Conservation (phyloP, 306 rosid species). For the Herpetospermum pedunculosum region DNA sequence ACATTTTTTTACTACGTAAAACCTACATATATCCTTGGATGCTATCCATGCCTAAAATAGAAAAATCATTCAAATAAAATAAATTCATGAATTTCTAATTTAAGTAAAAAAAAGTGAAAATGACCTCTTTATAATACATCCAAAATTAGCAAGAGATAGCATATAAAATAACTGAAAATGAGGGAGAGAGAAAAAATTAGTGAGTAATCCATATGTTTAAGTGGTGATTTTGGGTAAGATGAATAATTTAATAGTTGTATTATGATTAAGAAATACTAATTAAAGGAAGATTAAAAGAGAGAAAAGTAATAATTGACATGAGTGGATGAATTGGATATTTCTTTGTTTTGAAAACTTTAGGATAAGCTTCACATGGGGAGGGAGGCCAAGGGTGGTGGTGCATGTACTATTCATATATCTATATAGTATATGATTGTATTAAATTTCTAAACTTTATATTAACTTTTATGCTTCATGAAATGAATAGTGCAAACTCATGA, state of each 20-base stretch:
- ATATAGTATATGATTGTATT: not conserved
- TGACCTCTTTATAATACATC: not conserved
- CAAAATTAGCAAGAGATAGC: not conserved
- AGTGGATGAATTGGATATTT: conserved; percentile 1
- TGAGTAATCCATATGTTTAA: not conserved
- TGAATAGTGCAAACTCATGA: not conserved
- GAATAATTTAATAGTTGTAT: not conserved
- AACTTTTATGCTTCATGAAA: not conserved
- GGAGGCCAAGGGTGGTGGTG: conserved; percentile 5
- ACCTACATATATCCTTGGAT: not conserved
- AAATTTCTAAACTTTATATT: not conserved
- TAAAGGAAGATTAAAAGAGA: not conserved
- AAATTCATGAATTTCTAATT: not conserved
- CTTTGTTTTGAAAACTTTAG: not conserved
- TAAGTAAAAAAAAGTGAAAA: not conserved
- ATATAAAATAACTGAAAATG: not conserved
- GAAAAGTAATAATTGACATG: not conserved
- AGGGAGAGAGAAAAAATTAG: not conserved
- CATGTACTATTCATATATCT: not conserved
- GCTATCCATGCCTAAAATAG: not conserved
- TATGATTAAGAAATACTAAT: not conserved
- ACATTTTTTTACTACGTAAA: no score
- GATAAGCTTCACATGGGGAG: conserved; percentile 4
- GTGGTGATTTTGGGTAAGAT: not conserved
- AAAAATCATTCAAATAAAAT: not conserved